Conservation (phyloP, 352 stramenopile genomes). For the Globisporangium nunn region DNA sequence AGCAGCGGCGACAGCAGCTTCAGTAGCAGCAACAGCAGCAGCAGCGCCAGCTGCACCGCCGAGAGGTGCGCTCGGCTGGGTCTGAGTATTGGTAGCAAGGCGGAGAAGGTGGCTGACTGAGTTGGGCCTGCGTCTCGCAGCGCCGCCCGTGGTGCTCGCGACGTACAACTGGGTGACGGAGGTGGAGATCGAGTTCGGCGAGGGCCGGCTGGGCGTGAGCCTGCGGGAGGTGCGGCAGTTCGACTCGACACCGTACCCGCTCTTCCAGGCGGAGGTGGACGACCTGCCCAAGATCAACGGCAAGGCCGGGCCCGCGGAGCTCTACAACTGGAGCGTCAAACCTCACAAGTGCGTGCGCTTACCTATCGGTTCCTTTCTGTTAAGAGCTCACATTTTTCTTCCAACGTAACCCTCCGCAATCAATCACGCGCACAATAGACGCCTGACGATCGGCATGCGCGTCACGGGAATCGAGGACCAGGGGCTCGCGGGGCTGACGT, state of each 20-base stretch:
- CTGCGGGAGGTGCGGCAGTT: conserved; percentile 68
- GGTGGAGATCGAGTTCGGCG: conserved; percentile 83
- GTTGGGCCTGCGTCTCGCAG: not conserved
- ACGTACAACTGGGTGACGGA: conserved; percentile 78
- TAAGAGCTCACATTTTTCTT: too few relatives aligned
- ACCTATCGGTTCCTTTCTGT: not conserved
- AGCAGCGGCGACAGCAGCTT: too few relatives aligned
- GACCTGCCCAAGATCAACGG: conserved; percentile 83
- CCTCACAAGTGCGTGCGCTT: conserved; percentile 42
- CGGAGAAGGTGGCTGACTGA: not conserved
- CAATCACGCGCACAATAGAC: conserved; percentile 12
- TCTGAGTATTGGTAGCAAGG: not conserved
- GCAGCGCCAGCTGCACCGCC: not conserved
- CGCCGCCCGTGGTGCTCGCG: conserved; percentile 20
- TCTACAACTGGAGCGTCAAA: conserved; percentile 88
- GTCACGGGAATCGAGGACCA: conserved; percentile 72
- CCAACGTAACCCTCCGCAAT: too few relatives aligned
- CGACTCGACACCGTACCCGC: conserved; percentile 69
- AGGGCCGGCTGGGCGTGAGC: conserved; percentile 75
- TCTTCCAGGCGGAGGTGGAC: conserved; percentile 87
- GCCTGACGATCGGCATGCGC: conserved; percentile 78
- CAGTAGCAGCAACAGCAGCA: not conserved
- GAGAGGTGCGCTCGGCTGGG: not conserved
- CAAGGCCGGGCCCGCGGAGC: conserved; percentile 75
- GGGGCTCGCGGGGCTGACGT: conserved; percentile 65